These are phyloP conservation scores for Stephanodiscus triporus DNA, from an alignment of 108 stramenopile species.

Conservation along the genomic window DNA sequence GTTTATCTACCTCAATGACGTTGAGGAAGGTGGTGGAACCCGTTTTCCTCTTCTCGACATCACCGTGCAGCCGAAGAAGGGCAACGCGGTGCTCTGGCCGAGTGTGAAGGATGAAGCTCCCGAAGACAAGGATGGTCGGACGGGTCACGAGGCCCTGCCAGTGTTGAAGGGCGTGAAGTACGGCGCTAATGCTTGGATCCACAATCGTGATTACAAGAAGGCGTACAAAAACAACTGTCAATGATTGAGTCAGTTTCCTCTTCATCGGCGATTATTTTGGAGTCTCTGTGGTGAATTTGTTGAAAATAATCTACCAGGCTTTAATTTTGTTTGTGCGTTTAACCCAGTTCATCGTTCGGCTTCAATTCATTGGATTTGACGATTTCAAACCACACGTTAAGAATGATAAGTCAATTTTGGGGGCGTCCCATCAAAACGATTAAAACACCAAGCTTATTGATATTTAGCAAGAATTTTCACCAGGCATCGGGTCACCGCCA, in stretches of 20 bases:
- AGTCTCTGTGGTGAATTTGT: neutral
- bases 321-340: no score
- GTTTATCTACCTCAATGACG: slow-evolving; percentile 88
- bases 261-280: no score
- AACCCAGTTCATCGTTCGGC: no score
- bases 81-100: slow-evolving; percentile 84
- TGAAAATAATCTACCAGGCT: neutral
- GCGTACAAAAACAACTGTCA: slow-evolving; percentile 2
- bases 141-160: slow-evolving; percentile 81
- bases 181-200: slow-evolving; percentile 93
- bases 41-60: slow-evolving; percentile 65
- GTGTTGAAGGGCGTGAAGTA: slow-evolving; percentile 83
- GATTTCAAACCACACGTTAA: no score
- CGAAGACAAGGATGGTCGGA: slow-evolving; percentile 62
- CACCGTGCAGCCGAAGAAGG: slow-evolving; percentile 77
- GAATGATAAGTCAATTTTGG: no score
- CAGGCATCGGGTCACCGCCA: neutral
- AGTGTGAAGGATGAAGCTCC: slow-evolving; percentile 67
- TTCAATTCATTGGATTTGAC: no score
- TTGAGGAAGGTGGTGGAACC: slow-evolving; percentile 90
- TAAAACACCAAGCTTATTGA: no score
- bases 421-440: no score
- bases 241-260: neutral
- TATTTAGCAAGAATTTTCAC: no score
- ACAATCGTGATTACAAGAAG: slow-evolving; percentile 64